Evolutionary conservation across 179 eudicot genomes (phyloP), one percentile per base, ranked within the genome.

Genomic region (Silene vulgaris): DNA sequence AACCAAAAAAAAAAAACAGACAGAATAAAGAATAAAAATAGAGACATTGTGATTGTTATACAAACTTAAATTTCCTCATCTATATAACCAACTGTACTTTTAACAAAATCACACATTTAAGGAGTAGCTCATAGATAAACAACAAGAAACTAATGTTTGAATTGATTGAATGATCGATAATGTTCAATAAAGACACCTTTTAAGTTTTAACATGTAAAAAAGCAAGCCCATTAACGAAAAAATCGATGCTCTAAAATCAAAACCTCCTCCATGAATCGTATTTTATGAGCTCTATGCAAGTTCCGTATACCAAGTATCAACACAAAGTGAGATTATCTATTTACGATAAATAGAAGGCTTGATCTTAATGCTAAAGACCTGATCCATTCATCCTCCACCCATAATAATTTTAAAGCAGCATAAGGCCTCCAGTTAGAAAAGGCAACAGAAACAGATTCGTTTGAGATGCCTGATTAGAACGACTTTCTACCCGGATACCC

Each of bases 1-100:
- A 23, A 30, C 19, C 70, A 71, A 1, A 43, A 75, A 1, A 43
- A 69, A 14, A 20, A 37, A 69, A 35, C 65, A 71, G 61, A 32
- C n/a, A 14, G 61, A 65, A 4, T 63, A 75, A 16, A 7, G 7
- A 28, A 40, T 1, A 40, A 8, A 40, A 8, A 40, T 40, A 8
- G n/a, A 30, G 16, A 35, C n/a, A 16, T 14, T 1, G 19, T 59
- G 28, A n/a, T 56, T 30, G 43, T n/a, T 16, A 13, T 5, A 50
- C 19, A 17, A 28, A 54, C 43, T 40, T 40, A n/a, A 23, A 29
- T 5, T 20, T 14, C 21, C 37, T 17, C 8, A 9, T 8, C 8
- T 29, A 69, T 9, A 73, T 30, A 40, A 40, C 52, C 3, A 74
- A 32, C 16, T 54, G 40, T 1, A 9, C 17, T n/a, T 5, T 35